Percentiles rank a stretch among this genome's conserved stretches.
Evolutionary conservation across 768 basidiomycete genomes (phyloP).

Genomic region (Saitozyma sp.): DNA sequence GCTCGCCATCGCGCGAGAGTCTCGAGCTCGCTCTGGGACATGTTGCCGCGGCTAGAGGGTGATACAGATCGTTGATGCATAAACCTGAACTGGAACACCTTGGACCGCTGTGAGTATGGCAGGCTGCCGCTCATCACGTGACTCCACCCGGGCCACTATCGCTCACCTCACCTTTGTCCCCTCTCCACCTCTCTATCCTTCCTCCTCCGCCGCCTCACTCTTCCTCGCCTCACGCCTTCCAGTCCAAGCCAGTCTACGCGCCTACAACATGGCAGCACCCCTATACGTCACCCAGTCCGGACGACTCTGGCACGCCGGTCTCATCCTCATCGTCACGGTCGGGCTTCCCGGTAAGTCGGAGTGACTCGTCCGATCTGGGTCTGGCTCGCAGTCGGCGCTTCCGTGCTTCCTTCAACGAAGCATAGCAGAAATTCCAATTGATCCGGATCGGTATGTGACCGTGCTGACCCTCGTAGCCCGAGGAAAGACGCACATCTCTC

Average conservation of each 20-base stretch:
- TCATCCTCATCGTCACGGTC: constrained; percentile 88
- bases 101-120: neutral
- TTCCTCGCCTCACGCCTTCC: neutral
- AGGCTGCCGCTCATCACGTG: neutral
- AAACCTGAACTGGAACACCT: neutral
- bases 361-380: neutral
- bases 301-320: constrained; percentile 67
- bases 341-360: constrained; percentile 67
- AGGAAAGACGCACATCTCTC: constrained; percentile 94
- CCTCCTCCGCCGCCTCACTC: neutral
- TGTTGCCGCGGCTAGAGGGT: neutral
- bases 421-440: neutral
- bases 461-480: constrained; percentile 58
- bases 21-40: constrained; percentile 20
- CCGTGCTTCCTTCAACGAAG: too few relatives aligned
- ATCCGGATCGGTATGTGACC: neutral
- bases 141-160: neutral
- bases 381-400: too few relatives aligned
- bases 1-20: constrained; percentile 41
- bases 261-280: constrained; percentile 76
- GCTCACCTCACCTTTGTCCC: neutral
- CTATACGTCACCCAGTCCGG: constrained; percentile 79
- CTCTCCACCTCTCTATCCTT: neutral
- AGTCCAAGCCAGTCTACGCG: too few relatives aligned
- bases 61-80: too few relatives aligned